A percentile compares a stretch with the other conserved stretches of the same genome.
Evolutionary conservation across 2,329 filamentous ascomycete genomes (phyloP).

Genomic region (Zasmidium angulare): DNA sequence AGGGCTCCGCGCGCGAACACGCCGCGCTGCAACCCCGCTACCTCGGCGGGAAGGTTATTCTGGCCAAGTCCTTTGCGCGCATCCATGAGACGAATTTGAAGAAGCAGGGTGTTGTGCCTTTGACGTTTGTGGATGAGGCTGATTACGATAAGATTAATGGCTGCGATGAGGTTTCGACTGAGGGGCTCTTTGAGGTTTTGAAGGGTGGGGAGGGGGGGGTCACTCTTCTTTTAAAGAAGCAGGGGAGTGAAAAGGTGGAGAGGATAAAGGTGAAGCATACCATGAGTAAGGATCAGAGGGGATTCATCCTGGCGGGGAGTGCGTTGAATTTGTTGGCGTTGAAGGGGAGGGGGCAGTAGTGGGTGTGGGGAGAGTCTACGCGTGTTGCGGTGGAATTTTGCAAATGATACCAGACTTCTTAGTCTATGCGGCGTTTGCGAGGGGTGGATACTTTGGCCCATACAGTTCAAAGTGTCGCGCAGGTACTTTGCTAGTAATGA

Average conservation of each 20-base stretch:
- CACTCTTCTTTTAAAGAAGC: constrained; percentile 54
- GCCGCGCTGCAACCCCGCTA: constrained; percentile 89
- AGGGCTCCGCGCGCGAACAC: constrained; percentile 85
- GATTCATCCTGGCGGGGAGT: constrained; percentile 89
- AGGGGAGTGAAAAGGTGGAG: constrained; percentile 59
- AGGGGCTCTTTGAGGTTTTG: constrained; percentile 81
- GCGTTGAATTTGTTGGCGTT: constrained; percentile 84
- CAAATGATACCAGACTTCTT: no score
- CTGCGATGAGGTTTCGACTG: constrained; percentile 78
- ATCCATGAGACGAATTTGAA: constrained; percentile 96
- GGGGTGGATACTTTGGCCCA: no score
- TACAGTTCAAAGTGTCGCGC: no score
- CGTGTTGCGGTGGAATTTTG: no score
- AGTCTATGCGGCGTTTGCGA: no score
- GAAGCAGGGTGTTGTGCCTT: constrained; percentile 93
- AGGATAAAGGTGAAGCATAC: constrained; percentile 80
- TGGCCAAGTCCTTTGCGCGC: constrained; percentile 83
- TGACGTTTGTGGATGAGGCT: constrained; percentile 83
- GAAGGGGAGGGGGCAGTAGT: constrained; percentile 45
- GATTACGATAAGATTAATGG: constrained; percentile 85
- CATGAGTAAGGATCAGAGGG: constrained; percentile 84
- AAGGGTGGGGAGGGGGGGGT: constrained; percentile 76
- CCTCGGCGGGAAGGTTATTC: constrained; percentile 78
- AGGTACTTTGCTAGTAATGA: no score
- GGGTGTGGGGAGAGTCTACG: no score